Percentiles rank a stretch among this genome's conserved stretches.
Conservation (phyloP, 106 monocot genomes). For the Dendrobium catenatum region DNA sequence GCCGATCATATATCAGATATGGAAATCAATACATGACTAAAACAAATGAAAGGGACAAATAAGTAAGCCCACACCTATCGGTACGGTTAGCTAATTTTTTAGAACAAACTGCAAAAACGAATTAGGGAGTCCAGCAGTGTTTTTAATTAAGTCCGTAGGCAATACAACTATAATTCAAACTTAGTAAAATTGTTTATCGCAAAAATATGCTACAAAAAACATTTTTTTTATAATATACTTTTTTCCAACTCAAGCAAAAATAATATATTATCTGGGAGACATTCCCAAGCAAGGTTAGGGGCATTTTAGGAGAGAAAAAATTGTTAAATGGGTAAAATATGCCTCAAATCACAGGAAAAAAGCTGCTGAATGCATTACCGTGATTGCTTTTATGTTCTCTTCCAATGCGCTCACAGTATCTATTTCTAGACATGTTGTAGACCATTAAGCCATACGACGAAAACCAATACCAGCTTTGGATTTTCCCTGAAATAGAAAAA, state of each 20-base stretch:
- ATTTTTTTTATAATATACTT: neutral
- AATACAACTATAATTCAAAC: neutral
- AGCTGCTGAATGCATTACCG: constrained; percentile 33
- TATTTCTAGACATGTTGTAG: constrained; percentile 83
- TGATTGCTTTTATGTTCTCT: constrained; percentile 99
- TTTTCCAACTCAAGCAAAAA: neutral
- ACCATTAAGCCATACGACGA: constrained; percentile 74
- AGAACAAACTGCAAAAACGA: too few species aligned
- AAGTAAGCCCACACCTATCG: neutral
- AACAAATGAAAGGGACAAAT: neutral
- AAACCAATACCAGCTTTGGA: constrained; percentile 96
- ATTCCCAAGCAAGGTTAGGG: neutral
- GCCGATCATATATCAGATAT: neutral
- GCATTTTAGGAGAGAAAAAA: neutral
- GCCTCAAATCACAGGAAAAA: neutral
- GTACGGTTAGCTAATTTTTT: too few species aligned
- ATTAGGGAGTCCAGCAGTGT: too few species aligned
- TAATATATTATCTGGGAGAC: neutral
- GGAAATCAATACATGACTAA: neutral
- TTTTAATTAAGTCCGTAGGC: neutral
- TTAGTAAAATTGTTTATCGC: neutral
- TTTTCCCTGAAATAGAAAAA: constrained; percentile 58
- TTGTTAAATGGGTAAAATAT: neutral
- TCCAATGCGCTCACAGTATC: constrained; percentile 96
- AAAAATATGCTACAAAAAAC: neutral